Evolutionary conservation across 1,284 basidiomycete genomes (phyloP).

Genomic region (Leccinum fallax): DNA sequence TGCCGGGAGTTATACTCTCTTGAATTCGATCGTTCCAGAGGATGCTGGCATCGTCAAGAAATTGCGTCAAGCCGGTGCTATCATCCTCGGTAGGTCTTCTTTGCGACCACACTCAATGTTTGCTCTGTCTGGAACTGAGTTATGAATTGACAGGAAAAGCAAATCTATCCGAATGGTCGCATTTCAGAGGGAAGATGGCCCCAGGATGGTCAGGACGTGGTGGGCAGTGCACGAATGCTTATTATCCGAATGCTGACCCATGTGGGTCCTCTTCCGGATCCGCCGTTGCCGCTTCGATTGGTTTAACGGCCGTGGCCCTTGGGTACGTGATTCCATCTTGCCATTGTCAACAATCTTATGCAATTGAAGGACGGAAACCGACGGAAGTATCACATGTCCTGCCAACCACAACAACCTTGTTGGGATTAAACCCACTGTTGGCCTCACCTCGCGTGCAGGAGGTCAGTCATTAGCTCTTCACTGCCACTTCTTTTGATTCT

Average conservation of each 20-base stretch:
- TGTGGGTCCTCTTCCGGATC: conserved; percentile 69
- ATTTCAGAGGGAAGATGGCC: conserved; percentile 56
- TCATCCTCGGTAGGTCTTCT: conserved; percentile 51
- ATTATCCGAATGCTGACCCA: conserved; percentile 61
- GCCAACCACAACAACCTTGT: conserved; percentile 54
- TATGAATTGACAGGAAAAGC: conserved; percentile 48
- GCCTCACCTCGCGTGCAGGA: conserved; percentile 61
- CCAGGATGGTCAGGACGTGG: conserved; percentile 70
- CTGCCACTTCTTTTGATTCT: background rate
- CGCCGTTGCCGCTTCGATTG: conserved; percentile 62
- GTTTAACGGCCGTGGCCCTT: conserved; percentile 58
- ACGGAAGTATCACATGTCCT: conserved; percentile 63
- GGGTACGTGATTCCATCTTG: conserved; percentile 36
- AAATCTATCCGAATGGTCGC: conserved; percentile 64
- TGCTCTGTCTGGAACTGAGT: background rate
- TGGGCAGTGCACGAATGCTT: conserved; percentile 62
- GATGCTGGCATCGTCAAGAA: conserved; percentile 64
- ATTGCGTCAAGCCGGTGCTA: conserved; percentile 65
- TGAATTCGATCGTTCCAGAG: conserved; percentile 58
- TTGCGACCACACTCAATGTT: background rate
- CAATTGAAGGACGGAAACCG: conserved; percentile 51
- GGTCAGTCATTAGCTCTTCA: conserved; percentile 31
- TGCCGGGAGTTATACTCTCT: conserved; percentile 59
- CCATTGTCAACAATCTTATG: conserved; percentile 1
- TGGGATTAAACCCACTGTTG: conserved; percentile 64